Base-by-base conservation (phyloP, 345 rosid genomes). In the Pistacia integerrima region DNA sequence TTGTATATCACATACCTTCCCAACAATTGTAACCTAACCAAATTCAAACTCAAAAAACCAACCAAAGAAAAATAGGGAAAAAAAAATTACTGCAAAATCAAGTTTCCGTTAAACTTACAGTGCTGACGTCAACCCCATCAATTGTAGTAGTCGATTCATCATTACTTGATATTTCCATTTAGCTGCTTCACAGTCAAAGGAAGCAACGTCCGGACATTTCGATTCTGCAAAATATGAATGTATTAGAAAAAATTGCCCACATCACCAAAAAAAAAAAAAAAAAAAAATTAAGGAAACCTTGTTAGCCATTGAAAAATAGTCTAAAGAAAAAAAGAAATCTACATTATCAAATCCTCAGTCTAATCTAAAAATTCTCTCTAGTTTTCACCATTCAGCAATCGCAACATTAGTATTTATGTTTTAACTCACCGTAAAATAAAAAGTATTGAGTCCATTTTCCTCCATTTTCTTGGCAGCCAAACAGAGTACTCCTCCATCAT, bases 181-280 rank as follows among this genome's bases (percentile, higher is more conserved):
- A 89, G 77, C 82, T 89, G 94, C 88, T 92, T 92, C 71, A 90
- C 80, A 2, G 94, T 92, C 79, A 92, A 73, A 4, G 97, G 93
- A 46, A 89, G 85, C 86, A 90, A 81, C 52, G 89, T 78, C 66
- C 90, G 90, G 11, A 70, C 83, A 69, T 89, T 92, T 0, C 90
- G 89, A 57, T 85, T 89, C 97, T 90, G 85, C 72, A 72, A 65
- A 56, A 68, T 7, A 57, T 8, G 28, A 58, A 71, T 33, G 3
- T 12, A 66, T 48, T 16, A n/a, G 10, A 8, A 78, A 67, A 65
- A 18, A 1, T 5, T 35, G 11, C 54, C 6, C 28, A 55, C 28
- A 68, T 6, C 4, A 49, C 22, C 17, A 28, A 11, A 71, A 68
- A 25, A 56, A 57, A n/a, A 33, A 8, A 30, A 11, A 10, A 30